phyloP scores from a whole-genome alignment of 2,329 filamentous ascomycete species.

The Whalleya microplaca region DNA sequence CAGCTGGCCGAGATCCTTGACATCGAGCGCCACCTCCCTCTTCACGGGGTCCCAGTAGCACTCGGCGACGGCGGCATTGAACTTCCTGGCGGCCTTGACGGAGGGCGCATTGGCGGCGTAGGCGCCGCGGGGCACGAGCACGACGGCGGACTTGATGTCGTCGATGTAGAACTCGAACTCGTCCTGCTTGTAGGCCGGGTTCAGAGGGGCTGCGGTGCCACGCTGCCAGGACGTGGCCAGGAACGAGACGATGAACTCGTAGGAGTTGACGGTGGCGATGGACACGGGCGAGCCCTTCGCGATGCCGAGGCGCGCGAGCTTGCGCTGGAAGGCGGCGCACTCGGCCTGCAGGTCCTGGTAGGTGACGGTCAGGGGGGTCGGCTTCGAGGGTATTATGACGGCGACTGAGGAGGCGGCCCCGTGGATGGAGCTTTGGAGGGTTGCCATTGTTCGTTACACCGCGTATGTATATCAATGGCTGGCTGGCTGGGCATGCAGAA shows the following conservation, averaged over 20 bases:
- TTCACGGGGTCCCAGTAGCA: slow-evolving; percentile 74
- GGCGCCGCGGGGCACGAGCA: slow-evolving; percentile 74
- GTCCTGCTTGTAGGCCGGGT: slow-evolving; percentile 84
- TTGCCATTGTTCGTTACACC: slow-evolving; percentile 34
- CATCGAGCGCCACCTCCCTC: slow-evolving; percentile 72
- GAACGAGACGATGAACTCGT: slow-evolving; percentile 87
- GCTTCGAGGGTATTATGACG: slow-evolving; percentile 73
- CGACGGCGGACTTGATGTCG: slow-evolving; percentile 78
- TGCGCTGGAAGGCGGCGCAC: slow-evolving; percentile 72
- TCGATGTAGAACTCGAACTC: slow-evolving; percentile 94
- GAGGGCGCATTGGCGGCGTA: slow-evolving; percentile 69
- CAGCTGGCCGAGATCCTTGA: slow-evolving; percentile 76
- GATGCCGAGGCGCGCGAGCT: slow-evolving; percentile 77
- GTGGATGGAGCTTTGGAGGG: slow-evolving; percentile 55
- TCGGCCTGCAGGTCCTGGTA: slow-evolving; percentile 70
- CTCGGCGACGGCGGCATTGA: slow-evolving; percentile 83
- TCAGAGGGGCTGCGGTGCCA: slow-evolving; percentile 82
- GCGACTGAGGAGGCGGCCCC: slow-evolving; percentile 55
- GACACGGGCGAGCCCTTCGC: slow-evolving; percentile 72
- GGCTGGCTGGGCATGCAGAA: too few relatives aligned
- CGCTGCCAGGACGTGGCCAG: slow-evolving; percentile 85
- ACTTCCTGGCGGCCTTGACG: slow-evolving; percentile 76
- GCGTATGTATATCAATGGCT: too few relatives aligned
- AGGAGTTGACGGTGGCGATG: slow-evolving; percentile 82
- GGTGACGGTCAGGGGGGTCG: slow-evolving; percentile 65